Percentiles rank a stretch among this genome's conserved stretches.
phyloP scores from a whole-genome alignment of 2,329 filamentous ascomycete genomes.

The Scedosporium boydii region DNA sequence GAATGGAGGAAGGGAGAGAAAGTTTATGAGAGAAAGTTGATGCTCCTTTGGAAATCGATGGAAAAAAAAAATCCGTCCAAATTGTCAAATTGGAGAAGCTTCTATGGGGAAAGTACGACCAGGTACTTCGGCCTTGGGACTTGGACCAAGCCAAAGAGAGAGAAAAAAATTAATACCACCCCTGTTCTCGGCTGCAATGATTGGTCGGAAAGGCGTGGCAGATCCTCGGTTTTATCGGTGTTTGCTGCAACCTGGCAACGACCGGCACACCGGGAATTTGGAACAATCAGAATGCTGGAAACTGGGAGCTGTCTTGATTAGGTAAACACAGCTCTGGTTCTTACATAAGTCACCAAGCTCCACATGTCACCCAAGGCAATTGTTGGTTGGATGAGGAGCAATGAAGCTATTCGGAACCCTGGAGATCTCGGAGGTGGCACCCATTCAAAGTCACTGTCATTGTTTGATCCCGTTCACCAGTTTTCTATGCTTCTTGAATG shows the following conservation, averaged over 20 bases:
- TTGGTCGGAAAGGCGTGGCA: slow-evolving; percentile 1
- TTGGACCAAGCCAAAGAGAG: not conserved
- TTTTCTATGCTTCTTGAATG: too few relatives aligned
- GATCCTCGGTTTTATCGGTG: slow-evolving; percentile 4
- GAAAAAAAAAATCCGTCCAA: slow-evolving; percentile 8
- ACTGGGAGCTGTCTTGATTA: too few relatives aligned
- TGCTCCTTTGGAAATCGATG: slow-evolving; percentile 7
- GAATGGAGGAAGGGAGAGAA: slow-evolving; percentile 10
- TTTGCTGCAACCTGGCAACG: not conserved
- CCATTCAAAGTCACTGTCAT: too few relatives aligned
- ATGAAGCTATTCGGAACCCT: too few relatives aligned
- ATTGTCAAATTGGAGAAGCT: slow-evolving; percentile 14
- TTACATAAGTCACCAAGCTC: too few relatives aligned
- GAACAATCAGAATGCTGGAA: too few relatives aligned
- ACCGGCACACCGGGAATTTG: too few relatives aligned
- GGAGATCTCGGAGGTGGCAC: too few relatives aligned
- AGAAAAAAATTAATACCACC: slow-evolving; percentile 4
- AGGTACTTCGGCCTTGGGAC: not conserved
- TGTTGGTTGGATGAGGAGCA: too few relatives aligned
- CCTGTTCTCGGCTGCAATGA: not conserved
- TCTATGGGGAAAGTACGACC: slow-evolving; percentile 8
- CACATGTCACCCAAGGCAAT: too few relatives aligned
- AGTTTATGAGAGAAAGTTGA: slow-evolving; percentile 9
- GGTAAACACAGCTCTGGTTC: too few relatives aligned
- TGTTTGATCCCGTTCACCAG: too few relatives aligned